These are phyloP conservation scores for Poteriospumella lacustris DNA, from an alignment of 108 stramenopile species.

Conservation along the genomic window DNA sequence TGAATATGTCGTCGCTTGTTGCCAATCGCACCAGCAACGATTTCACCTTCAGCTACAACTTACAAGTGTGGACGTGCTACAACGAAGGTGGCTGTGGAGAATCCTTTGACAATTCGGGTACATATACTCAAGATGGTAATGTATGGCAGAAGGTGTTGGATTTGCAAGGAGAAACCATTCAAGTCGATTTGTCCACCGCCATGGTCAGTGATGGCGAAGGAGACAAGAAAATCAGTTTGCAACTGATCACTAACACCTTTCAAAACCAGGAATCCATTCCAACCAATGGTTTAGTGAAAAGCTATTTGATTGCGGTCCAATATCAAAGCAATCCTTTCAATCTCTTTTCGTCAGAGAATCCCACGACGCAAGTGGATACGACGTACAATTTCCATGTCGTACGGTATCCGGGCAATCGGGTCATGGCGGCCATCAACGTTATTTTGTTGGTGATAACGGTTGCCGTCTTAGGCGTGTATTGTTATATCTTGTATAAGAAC, in stretches of 20 bases:
- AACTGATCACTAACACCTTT: conserved; percentile 21
- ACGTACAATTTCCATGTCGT: conserved; percentile 4
- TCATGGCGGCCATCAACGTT: background rate
- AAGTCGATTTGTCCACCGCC: background rate
- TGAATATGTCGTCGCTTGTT: background rate
- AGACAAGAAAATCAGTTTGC: no score
- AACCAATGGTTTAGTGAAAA: background rate
- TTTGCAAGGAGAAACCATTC: background rate
- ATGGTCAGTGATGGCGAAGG: background rate
- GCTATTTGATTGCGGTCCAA: background rate
- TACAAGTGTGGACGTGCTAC: background rate
- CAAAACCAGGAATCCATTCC: conserved; percentile 32
- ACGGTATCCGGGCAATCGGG: background rate
- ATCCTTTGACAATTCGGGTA: background rate
- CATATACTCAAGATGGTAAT: background rate
- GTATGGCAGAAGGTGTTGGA: background rate
- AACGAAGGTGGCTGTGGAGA: conserved; percentile 3
- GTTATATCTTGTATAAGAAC: background rate
- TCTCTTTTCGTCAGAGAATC: background rate
- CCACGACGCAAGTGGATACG: background rate
- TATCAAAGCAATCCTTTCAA: background rate
- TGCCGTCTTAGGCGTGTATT: background rate
- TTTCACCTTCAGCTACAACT: background rate
- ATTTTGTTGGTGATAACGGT: conserved; percentile 1
- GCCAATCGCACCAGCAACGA: background rate